A percentile compares a stretch with the other conserved stretches of the same genome.
These are phyloP conservation scores for Trichoderma asperellum DNA, from an alignment of 2,329 filamentous ascomycete genomes.

Conservation along the genomic window DNA sequence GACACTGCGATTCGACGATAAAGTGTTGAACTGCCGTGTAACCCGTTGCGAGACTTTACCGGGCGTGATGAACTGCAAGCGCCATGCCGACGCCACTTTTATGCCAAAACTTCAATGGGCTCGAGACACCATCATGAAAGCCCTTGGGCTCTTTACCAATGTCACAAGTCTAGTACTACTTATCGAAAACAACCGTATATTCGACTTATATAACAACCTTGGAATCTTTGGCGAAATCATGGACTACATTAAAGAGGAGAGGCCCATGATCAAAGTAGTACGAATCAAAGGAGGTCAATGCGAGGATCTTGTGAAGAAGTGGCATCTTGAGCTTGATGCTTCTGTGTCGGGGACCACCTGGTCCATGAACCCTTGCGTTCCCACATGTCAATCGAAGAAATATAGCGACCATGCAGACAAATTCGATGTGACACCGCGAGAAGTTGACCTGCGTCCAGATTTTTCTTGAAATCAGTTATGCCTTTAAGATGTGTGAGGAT, in stretches of 20 bases:
- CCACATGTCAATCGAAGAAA: slow-evolving; percentile 1
- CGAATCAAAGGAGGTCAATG: slow-evolving; percentile 10
- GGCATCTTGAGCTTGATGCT: slow-evolving; percentile 14
- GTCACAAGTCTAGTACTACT: slow-evolving; percentile 12
- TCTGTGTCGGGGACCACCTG: slow-evolving; percentile 13
- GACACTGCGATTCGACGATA: slow-evolving; percentile 21
- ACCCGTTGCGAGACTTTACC: slow-evolving; percentile 4
- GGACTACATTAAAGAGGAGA: slow-evolving; percentile 1
- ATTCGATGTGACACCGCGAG: slow-evolving; percentile 11
- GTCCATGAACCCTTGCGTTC: slow-evolving; percentile 19
- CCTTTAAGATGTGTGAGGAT: not conserved
- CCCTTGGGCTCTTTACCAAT: slow-evolving; percentile 1
- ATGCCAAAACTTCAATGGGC: slow-evolving; percentile 19
- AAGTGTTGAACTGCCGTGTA: slow-evolving; percentile 9
- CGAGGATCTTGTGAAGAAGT: not conserved
- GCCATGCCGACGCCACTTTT: not conserved
- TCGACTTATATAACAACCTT: not conserved
- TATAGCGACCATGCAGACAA: not conserved
- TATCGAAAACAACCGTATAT: slow-evolving; percentile 10
- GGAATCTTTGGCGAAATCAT: slow-evolving; percentile 15
- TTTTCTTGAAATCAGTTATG: not conserved
- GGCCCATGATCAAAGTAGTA: slow-evolving; percentile 15
- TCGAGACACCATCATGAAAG: slow-evolving; percentile 20
- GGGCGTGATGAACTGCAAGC: not conserved
- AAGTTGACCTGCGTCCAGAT: slow-evolving; percentile 1